Conservation (phyloP, 495 filamentous ascomycete species). For the Parachaetomium inaequale region DNA sequence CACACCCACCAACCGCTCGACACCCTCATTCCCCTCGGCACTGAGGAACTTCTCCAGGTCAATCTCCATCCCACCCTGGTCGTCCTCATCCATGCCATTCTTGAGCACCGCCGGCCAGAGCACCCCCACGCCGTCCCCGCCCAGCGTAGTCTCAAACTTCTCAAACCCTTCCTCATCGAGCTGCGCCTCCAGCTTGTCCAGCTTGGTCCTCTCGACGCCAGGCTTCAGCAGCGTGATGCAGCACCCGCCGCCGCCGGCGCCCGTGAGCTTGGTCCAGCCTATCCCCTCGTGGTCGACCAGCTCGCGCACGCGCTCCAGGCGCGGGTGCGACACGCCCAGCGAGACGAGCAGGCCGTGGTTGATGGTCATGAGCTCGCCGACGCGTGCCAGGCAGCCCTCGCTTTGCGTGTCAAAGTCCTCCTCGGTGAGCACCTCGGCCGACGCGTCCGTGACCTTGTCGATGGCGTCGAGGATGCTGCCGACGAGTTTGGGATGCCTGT, state of each 20-base stretch:
- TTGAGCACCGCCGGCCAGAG: slow-evolving; percentile 84
- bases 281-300: slow-evolving; percentile 85
- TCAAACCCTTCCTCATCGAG: slow-evolving; percentile 73
- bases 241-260: slow-evolving; percentile 91
- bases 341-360: slow-evolving; percentile 89
- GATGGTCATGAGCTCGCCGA: slow-evolving; percentile 84
- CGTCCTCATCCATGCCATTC: slow-evolving; percentile 62
- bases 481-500: slow-evolving; percentile 65
- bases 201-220: slow-evolving; percentile 41
- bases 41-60: slow-evolving; percentile 86
- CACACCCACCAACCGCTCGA: slow-evolving; percentile 70
- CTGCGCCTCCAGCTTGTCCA: slow-evolving; percentile 59
- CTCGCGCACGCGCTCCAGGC: slow-evolving; percentile 86
- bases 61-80: slow-evolving; percentile 83
- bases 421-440: slow-evolving; percentile 63
- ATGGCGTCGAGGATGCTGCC: slow-evolving; percentile 77
- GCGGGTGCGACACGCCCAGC: slow-evolving; percentile 89
- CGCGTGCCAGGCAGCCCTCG: slow-evolving; percentile 54
- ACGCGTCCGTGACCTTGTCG: slow-evolving; percentile 72
- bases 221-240: slow-evolving; percentile 87
- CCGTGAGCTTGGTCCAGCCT: slow-evolving; percentile 95
- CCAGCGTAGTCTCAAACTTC: slow-evolving; percentile 82
- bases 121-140: slow-evolving; percentile 88
- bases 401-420: slow-evolving; percentile 60
- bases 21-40: slow-evolving; percentile 73